Evolutionary conservation across 2,329 filamentous ascomycete genomes (phyloP).

Genomic region (Pyrenochaeta sp.): DNA sequence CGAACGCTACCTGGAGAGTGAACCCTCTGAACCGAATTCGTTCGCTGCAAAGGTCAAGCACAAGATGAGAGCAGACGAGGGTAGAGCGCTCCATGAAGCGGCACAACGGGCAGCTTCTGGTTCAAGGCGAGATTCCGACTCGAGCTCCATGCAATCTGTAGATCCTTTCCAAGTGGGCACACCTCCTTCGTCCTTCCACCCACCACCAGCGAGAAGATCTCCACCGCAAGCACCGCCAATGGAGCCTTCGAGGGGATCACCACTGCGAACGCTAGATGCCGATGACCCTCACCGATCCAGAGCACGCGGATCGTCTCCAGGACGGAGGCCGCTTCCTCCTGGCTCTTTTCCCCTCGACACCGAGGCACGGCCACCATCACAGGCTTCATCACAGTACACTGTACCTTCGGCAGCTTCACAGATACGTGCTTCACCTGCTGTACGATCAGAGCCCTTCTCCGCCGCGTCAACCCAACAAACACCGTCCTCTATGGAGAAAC

Average conservation of each 20-base stretch:
- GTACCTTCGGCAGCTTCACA: constrained; percentile 33
- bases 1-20: constrained; percentile 41
- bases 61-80: constrained; percentile 63
- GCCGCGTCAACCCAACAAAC: constrained; percentile 26
- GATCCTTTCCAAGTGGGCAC: constrained; percentile 39
- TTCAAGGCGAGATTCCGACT: constrained; percentile 38
- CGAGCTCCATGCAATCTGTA: constrained; percentile 34
- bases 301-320: constrained; percentile 41
- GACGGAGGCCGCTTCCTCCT: constrained; percentile 34
- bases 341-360: constrained; percentile 36
- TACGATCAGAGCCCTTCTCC: constrained; percentile 31
- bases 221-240: constrained; percentile 28
- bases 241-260: constrained; percentile 19
- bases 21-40: constrained; percentile 50
- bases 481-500: constrained; percentile 22
- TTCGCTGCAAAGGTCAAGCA: constrained; percentile 58
- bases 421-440: constrained; percentile 29
- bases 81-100: constrained; percentile 58
- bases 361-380: constrained; percentile 34
- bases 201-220: constrained; percentile 27
- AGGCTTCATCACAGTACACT: constrained; percentile 38
- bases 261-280: constrained; percentile 23
- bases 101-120: constrained; percentile 36
- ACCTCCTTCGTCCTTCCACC: constrained; percentile 32
- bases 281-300: constrained; percentile 44